Evolutionary conservation across 2,329 filamentous ascomycete genomes (phyloP), one percentile per base, ranked within the genome.

Genomic region (Penicillium sclerotigenum): DNA sequence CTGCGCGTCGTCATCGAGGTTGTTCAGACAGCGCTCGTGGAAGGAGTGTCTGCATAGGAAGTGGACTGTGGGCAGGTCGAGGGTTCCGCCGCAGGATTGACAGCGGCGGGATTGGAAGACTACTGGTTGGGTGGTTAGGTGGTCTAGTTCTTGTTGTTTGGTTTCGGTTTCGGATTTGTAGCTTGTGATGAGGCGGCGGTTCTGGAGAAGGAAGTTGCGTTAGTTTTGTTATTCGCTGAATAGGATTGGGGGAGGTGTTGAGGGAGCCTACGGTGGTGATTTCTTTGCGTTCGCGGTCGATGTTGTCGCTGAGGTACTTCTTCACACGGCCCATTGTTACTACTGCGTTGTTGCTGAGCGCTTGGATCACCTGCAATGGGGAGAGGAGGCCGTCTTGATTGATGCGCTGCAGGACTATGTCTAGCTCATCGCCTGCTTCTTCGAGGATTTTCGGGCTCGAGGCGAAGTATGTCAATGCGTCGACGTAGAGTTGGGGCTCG

Each of bases 261-360:
- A 3, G 24, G 26, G 29, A 34, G 68, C 73, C 55, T 65, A 79
- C 78, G n/a, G 77, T 79, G 14, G 82, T 85, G 57, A 99, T 97
- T 67, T 97, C 92, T 57, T 86, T 87, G 26, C 91, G 84, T 75
- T 99, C 94, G 48, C 90, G 86, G 64, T 90, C 87, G 60, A 99
- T 96, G 9, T 92, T 96, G 47, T 89, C 86, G 60, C 89, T 85
- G 2, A 99, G 85, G 73, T 99, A 99, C 6, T 87, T 86, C 75
- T 97, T 97, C 59, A 99, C 88, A 83, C 97, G 91, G 48, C 93
- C 94, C 90, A 99, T 97, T 0, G 91, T 97, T 0, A 95, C 93
- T 3, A 97, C 90, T 6, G 87, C 83, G 63, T 88, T 89, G 50
- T 83, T 82, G 58, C 84, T 87, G 14, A 99, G 83, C 0, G 92